These are phyloP conservation scores for Tillandsia leiboldiana DNA, from an alignment of 176 grass and related monocot genomes.

Conservation along the genomic window DNA sequence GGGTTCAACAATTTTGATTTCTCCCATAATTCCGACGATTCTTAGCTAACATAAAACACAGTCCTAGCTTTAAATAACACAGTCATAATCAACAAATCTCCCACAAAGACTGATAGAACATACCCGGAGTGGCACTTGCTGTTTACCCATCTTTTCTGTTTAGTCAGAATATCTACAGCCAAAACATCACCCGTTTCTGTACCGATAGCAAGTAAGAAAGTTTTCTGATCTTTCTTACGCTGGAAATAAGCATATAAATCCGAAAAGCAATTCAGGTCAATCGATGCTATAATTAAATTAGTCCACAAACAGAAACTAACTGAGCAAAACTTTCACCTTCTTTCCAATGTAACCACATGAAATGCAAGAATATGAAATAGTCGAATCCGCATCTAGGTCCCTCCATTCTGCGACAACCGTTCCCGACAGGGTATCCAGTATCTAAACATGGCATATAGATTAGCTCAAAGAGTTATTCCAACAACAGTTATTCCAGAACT, in stretches of 20 bases:
- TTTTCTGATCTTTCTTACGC: constrained; percentile 25
- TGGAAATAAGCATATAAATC: constrained; percentile 16
- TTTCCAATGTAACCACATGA: constrained; percentile 32
- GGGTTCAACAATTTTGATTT: background rate
- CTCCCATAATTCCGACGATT: background rate
- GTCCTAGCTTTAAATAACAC: background rate
- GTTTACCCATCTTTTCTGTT: constrained; percentile 24
- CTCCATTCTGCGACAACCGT: constrained; percentile 15
- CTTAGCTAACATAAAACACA: background rate
- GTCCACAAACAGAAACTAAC: background rate
- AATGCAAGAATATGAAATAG: constrained; percentile 29
- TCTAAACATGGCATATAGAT: constrained; percentile 3
- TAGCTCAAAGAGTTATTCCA: background rate
- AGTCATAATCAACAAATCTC: background rate
- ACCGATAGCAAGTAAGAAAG: constrained; percentile 36
- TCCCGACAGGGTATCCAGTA: constrained; percentile 21
- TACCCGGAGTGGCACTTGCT: constrained; percentile 34
- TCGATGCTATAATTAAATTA: background rate
- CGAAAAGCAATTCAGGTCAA: constrained; percentile 12
- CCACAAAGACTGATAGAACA: constrained; percentile 6
- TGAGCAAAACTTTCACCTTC: constrained; percentile 23
- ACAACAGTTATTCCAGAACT: background rate
- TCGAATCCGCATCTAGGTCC: constrained; percentile 8
- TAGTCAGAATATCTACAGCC: constrained; percentile 28
- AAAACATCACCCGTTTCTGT: constrained; percentile 34